These are phyloP conservation scores for Nemophila menziesii DNA, from an alignment of 257 asterid species.

Conservation along the genomic window DNA sequence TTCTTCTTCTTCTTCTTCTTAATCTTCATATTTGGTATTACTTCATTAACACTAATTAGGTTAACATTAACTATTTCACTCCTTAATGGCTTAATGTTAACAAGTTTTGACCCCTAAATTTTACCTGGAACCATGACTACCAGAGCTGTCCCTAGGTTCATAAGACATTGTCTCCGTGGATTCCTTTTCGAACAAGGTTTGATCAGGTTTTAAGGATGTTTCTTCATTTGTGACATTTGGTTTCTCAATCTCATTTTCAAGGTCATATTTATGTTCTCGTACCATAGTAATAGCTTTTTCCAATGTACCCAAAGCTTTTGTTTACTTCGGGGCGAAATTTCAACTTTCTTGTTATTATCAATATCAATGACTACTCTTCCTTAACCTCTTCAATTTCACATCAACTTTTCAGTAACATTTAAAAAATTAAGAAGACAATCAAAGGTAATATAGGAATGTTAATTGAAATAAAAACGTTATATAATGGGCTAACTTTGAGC, in stretches of 20 bases:
- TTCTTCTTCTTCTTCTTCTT: too few species aligned
- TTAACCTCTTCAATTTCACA: slow-evolving; percentile 43
- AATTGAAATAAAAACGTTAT: too few species aligned
- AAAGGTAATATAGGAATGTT: too few species aligned
- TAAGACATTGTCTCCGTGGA: slow-evolving; percentile 12
- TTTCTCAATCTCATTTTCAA: slow-evolving; percentile 8
- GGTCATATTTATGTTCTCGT: slow-evolving; percentile 25
- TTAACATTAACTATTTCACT: slow-evolving; percentile 3
- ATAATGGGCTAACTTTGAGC: too few species aligned
- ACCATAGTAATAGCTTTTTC: slow-evolving; percentile 43
- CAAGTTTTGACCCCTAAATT: too few species aligned
- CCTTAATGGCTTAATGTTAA: slow-evolving; percentile 1
- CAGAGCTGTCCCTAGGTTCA: slow-evolving; percentile 39
- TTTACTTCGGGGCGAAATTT: slow-evolving; percentile 23
- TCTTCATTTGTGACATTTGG: slow-evolving; percentile 13
- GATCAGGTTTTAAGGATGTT: slow-evolving; percentile 20
- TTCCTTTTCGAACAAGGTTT: slow-evolving; percentile 9
- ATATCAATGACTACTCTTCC: slow-evolving; percentile 13
- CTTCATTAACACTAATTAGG: slow-evolving; percentile 13
- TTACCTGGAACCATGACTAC: slow-evolving; percentile 55
- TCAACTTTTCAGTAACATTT: too few species aligned
- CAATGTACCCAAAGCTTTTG: slow-evolving; percentile 47
- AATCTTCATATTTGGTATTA: slow-evolving; percentile 7
- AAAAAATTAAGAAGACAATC: too few species aligned
- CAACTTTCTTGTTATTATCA: not conserved